Conservation (phyloP, 805 yeast genomes). For the Grigorovia yakushimaensis region DNA sequence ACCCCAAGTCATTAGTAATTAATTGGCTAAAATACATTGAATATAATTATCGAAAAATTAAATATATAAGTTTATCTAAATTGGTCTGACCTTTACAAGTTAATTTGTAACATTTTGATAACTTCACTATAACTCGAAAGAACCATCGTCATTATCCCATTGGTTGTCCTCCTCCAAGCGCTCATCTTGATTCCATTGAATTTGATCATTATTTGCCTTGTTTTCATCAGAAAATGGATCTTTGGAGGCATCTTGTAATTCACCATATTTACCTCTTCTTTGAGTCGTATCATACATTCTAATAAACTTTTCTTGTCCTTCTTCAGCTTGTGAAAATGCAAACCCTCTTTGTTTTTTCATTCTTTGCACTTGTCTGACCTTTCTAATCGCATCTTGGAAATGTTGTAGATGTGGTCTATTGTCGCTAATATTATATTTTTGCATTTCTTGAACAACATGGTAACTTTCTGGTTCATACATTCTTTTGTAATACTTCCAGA, state of each 20-base stretch:
- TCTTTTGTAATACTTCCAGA: constrained; percentile 92
- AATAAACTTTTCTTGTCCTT: constrained; percentile 74
- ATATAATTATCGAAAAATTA: too few species aligned
- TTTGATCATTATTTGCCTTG: not conserved
- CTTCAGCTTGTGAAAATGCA: constrained; percentile 95
- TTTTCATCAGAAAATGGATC: constrained; percentile 22
- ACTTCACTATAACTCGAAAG: not conserved
- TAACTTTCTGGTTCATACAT: constrained; percentile 86
- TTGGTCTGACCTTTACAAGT: too few species aligned
- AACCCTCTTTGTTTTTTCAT: constrained; percentile 98
- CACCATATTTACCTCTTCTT: constrained; percentile 67
- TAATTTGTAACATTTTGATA: too few species aligned
- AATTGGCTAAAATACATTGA: too few species aligned
- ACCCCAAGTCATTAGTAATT: too few species aligned
- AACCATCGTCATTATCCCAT: not conserved
- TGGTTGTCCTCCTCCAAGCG: not conserved
- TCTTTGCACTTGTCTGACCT: constrained; percentile 95
- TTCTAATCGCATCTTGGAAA: constrained; percentile 92
- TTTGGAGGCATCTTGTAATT: constrained; percentile 35
- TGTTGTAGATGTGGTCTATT: constrained; percentile 94
- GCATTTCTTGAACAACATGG: constrained; percentile 94
- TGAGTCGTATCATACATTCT: constrained; percentile 93
- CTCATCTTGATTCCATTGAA: not conserved
- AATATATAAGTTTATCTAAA: too few species aligned
- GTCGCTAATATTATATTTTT: constrained; percentile 87